Percentiles rank a stretch among this genome's conserved stretches.
phyloP scores from a whole-genome alignment of 2,329 filamentous ascomycete genomes.

The Aspergillus glaucus region DNA sequence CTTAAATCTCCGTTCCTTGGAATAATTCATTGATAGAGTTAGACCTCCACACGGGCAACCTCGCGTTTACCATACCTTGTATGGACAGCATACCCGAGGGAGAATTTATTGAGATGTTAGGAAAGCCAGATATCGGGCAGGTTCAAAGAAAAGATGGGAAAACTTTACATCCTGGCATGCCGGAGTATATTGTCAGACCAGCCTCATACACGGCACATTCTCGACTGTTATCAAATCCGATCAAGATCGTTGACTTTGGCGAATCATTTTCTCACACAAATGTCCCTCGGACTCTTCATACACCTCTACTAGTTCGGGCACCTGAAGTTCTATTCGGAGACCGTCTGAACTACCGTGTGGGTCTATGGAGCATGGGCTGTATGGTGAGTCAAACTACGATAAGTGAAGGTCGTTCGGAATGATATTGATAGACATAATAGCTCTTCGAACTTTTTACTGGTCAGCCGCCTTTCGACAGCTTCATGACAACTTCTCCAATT shows the following conservation, averaged over 20 bases:
- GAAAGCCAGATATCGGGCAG: conserved; percentile 19
- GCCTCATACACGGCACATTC: conserved; percentile 2
- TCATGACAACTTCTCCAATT: conserved; percentile 26
- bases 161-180: conserved; percentile 13
- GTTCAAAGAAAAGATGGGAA: conserved; percentile 18
- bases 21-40: background rate
- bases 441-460: conserved; percentile 36
- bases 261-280: conserved; percentile 26
- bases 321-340: conserved; percentile 36
- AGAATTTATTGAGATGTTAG: conserved; percentile 15
- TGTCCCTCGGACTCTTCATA: conserved; percentile 24
- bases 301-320: conserved; percentile 28
- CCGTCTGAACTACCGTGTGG: conserved; percentile 28
- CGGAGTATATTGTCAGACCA: conserved; percentile 20
- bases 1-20: background rate
- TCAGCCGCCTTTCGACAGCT: conserved; percentile 34
- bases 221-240: conserved; percentile 4
- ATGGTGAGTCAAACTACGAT: conserved; percentile 21
- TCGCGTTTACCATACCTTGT: conserved; percentile 17
- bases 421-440: conserved; percentile 15
- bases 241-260: conserved; percentile 36
- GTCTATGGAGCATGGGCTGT: conserved; percentile 35
- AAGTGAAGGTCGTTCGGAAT: background rate
- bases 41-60: conserved; percentile 25
- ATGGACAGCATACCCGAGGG: conserved; percentile 12